phyloP scores from a whole-genome alignment of 805 yeast genomes.

The Priceomyces fermenticarens region DNA sequence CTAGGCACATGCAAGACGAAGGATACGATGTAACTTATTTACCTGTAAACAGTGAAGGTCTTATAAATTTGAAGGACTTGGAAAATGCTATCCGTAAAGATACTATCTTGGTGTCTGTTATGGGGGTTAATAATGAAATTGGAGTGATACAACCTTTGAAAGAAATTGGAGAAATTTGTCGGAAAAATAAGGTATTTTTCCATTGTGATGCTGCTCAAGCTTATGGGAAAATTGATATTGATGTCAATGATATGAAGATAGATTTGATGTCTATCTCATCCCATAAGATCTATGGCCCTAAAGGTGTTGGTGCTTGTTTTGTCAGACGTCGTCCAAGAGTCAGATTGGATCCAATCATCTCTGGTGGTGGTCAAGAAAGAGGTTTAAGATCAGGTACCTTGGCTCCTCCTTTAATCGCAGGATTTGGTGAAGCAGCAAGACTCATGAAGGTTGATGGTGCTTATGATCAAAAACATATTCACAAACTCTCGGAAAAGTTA shows the following conservation, averaged over 20 bases:
- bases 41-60: conserved; percentile 78
- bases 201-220: conserved; percentile 99
- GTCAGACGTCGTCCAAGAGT: conserved; percentile 98
- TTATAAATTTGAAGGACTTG: conserved; percentile 72
- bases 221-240: conserved; percentile 87
- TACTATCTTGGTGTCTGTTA: conserved; percentile 84
- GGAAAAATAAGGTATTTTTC: conserved; percentile 86
- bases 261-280: conserved; percentile 92
- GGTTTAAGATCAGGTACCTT: conserved; percentile 96
- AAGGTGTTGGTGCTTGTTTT: conserved; percentile 93
- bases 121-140: conserved; percentile 98
- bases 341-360: conserved; percentile 88
- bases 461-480: conserved; percentile 70
- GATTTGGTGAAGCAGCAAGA: conserved; percentile 97
- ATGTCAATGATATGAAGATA: conserved; percentile 89
- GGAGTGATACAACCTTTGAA: conserved; percentile 96
- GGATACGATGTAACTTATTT: conserved; percentile 95
- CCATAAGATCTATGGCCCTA: conserved; percentile 97
- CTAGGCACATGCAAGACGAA: conserved; percentile 91
- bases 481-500: conserved; percentile 68
- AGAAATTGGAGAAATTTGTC: conserved; percentile 87
- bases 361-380: conserved; percentile 99
- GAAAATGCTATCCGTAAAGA: conserved; percentile 85
- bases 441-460: conserved; percentile 70
- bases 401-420: conserved; percentile 94